These are phyloP conservation scores for Rhodotorula sp. DNA, from an alignment of 1,284 basidiomycete genomes.

Conservation along the genomic window DNA sequence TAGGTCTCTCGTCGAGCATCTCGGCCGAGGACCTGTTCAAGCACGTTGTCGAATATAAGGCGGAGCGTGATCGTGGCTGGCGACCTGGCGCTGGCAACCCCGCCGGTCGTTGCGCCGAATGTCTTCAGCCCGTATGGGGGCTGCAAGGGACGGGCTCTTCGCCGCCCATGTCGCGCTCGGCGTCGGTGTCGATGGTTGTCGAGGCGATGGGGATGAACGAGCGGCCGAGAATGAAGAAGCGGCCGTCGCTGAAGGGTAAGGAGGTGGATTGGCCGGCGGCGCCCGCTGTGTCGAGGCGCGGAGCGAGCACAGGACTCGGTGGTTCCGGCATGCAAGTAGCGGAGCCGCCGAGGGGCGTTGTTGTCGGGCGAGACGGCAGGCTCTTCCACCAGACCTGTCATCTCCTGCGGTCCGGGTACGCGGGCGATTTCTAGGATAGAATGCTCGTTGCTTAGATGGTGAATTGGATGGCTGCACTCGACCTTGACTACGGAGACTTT, in stretches of 20 bases:
- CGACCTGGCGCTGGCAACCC: conserved; percentile 21
- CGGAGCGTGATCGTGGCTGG: conserved; percentile 36
- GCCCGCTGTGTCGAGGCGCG: not conserved
- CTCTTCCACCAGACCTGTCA: conserved; percentile 34
- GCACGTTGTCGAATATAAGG: conserved; percentile 57
- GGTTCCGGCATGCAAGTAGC: not conserved
- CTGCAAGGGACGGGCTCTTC: conserved; percentile 24
- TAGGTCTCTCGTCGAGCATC: conserved; percentile 81
- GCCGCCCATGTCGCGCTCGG: conserved; percentile 36
- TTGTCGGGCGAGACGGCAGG: conserved; percentile 32
- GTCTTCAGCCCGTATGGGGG: conserved; percentile 34
- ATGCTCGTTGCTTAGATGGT: not conserved
- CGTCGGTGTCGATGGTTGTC: conserved; percentile 35
- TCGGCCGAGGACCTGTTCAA: conserved; percentile 79
- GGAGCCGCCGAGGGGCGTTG: conserved; percentile 29
- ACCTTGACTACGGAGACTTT: no score
- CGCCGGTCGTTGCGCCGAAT: conserved; percentile 23
- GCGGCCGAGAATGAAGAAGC: conserved; percentile 39
- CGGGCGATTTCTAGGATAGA: not conserved
- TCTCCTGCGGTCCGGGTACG: conserved; percentile 5
- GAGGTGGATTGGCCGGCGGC: conserved; percentile 43
- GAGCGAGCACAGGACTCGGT: not conserved
- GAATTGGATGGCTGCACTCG: no score
- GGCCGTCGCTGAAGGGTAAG: conserved; percentile 45
- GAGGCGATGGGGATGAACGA: conserved; percentile 33